Evolutionary conservation across 2,329 filamentous ascomycete species (phyloP).

Genomic region (Paracoccidioides lutzii): DNA sequence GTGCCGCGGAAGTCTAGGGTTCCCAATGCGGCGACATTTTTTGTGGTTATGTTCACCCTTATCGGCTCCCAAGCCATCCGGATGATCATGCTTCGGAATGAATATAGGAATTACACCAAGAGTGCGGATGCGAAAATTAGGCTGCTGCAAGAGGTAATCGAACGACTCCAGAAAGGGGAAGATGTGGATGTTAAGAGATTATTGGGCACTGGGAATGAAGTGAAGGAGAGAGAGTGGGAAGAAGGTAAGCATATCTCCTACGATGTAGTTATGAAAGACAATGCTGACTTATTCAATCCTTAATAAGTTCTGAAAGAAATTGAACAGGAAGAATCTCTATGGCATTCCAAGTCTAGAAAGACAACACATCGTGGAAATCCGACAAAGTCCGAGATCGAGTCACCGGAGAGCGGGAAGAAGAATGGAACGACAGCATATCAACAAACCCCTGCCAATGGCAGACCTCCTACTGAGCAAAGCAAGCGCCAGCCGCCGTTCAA

Average conservation of each 20-base stretch:
- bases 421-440: not conserved
- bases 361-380: not conserved
- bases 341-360: conserved; percentile 14
- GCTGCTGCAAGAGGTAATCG: conserved; percentile 53
- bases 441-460: not conserved
- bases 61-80: conserved; percentile 95
- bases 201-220: conserved; percentile 63
- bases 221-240: conserved; percentile 75
- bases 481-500: not conserved
- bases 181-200: conserved; percentile 73
- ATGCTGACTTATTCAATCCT: not conserved
- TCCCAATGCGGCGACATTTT: conserved; percentile 74
- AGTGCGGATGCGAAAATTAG: conserved; percentile 68
- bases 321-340: conserved; percentile 27
- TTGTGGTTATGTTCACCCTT: conserved; percentile 67
- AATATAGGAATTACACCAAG: conserved; percentile 58
- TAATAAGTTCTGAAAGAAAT: conserved; percentile 28
- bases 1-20: conserved; percentile 40
- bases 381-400: not conserved
- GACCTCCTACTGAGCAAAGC: not conserved
- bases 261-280: not conserved
- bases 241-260: conserved; percentile 43
- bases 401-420: not conserved
- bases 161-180: conserved; percentile 34
- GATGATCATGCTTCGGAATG: conserved; percentile 67